Percentiles rank a stretch among this genome's conserved stretches.
These are phyloP conservation scores for Leccinum variicolor DNA, from an alignment of 768 basidiomycete species.

Conservation along the genomic window DNA sequence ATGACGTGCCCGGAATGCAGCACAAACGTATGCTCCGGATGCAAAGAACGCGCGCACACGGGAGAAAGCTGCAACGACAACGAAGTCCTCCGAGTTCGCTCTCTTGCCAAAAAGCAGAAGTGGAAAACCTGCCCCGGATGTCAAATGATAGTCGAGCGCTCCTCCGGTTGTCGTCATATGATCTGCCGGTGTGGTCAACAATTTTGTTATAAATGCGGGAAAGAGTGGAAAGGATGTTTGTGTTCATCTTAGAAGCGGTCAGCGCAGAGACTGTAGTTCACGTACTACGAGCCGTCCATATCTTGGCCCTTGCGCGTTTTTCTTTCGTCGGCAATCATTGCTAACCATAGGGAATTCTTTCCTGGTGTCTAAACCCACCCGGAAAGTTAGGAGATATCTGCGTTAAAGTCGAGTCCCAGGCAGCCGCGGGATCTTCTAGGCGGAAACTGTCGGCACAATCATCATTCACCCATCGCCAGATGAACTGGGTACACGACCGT, in stretches of 20 bases:
- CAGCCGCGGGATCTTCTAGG: background rate
- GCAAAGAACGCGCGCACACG: conserved; percentile 46
- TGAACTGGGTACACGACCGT: background rate
- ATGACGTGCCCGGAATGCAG: conserved; percentile 41
- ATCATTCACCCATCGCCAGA: background rate
- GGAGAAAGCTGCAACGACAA: conserved; percentile 41
- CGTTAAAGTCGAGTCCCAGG: background rate
- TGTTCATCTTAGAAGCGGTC: background rate
- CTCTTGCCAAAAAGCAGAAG: conserved; percentile 41
- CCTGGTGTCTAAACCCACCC: background rate
- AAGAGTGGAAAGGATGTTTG: conserved; percentile 1
- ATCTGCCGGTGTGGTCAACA: conserved; percentile 43
- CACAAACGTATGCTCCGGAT: conserved; percentile 41
- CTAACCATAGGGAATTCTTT: too few relatives aligned
- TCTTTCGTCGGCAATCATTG: background rate
- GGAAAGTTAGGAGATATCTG: background rate
- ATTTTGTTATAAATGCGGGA: conserved; percentile 25
- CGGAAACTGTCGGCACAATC: background rate
- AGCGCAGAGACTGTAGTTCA: background rate
- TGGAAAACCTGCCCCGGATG: conserved; percentile 69
- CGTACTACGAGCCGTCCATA: background rate
- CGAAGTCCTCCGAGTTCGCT: conserved; percentile 38
- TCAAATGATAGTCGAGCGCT: conserved; percentile 50
- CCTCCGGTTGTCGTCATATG: conserved; percentile 56
- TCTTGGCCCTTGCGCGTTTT: background rate